Percentiles rank a stretch among this genome's conserved stretches.
Conservation (phyloP, 345 rosid genomes). For the Gossypium turneri region DNA sequence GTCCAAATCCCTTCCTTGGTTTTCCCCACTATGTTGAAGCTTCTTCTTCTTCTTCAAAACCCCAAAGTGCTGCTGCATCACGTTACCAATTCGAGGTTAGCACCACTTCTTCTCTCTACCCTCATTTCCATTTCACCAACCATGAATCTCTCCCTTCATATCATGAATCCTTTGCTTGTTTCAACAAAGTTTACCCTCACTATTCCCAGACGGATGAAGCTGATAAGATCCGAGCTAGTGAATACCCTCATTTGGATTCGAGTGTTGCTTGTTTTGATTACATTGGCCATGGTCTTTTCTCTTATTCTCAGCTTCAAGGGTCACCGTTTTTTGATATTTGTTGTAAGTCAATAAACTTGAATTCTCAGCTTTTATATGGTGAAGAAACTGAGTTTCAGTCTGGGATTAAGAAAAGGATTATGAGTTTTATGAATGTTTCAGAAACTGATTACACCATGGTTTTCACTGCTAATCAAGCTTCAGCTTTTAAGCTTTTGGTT, state of each 20-base stretch:
- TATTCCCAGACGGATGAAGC: constrained; percentile 46
- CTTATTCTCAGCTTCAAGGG: constrained; percentile 45
- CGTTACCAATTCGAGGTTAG: constrained; percentile 43
- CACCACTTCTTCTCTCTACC: constrained; percentile 40
- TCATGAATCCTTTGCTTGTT: constrained; percentile 44
- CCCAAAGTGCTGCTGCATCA: constrained; percentile 24
- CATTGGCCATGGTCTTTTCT: constrained; percentile 71
- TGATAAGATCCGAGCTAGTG: constrained; percentile 54
- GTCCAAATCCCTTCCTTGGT: constrained; percentile 42
- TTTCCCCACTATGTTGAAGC: constrained; percentile 14
- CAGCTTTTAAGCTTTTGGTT: constrained; percentile 74
- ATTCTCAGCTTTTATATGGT: constrained; percentile 35
- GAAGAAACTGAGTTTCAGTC: constrained; percentile 46
- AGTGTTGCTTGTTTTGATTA: constrained; percentile 58
- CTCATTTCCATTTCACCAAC: constrained; percentile 53
- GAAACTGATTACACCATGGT: constrained; percentile 67
- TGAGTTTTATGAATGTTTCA: constrained; percentile 67
- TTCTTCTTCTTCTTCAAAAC: background rate
- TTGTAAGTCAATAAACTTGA: constrained; percentile 40
- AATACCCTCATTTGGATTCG: constrained; percentile 58
- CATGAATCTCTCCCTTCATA: constrained; percentile 80
- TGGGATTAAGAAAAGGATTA: constrained; percentile 48
- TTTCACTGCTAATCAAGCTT: constrained; percentile 61
- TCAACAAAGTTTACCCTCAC: constrained; percentile 47
- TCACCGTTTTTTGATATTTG: constrained; percentile 47